Evolutionary conservation across 179 eudicot species (phyloP).

Genomic region (Vitellaria paradoxa): DNA sequence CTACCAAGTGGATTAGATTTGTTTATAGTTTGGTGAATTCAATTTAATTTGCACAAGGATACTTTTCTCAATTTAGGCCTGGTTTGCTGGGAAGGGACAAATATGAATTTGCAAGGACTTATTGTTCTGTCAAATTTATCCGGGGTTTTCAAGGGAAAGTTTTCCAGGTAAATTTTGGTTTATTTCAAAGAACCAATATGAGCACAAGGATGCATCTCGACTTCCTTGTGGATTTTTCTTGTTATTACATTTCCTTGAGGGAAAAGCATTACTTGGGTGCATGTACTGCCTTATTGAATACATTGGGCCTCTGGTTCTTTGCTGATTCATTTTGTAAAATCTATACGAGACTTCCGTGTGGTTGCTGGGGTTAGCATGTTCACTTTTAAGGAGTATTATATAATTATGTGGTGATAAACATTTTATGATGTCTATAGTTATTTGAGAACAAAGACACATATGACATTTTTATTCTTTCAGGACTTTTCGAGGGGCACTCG

Average conservation of each 20-base stretch:
- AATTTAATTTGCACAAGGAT: slow-evolving; percentile 8
- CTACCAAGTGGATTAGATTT: slow-evolving; percentile 7
- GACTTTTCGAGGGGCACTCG: slow-evolving; percentile 88
- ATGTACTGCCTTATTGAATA: background rate
- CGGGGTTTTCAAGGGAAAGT: slow-evolving; percentile 59
- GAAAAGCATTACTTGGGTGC: background rate
- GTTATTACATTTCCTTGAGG: background rate
- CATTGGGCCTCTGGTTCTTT: background rate
- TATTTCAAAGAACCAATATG: background rate
- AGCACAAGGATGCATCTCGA: background rate
- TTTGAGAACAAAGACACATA: background rate
- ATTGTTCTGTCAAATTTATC: slow-evolving; percentile 52
- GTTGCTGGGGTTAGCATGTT: background rate
- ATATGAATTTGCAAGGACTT: slow-evolving; percentile 87
- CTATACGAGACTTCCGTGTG: background rate
- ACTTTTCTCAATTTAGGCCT: slow-evolving; percentile 58
- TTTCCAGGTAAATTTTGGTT: slow-evolving; percentile 48
- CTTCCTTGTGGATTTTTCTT: slow-evolving; percentile 1
- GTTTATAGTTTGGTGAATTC: slow-evolving; percentile 2
- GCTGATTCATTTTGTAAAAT: background rate
- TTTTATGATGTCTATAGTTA: background rate
- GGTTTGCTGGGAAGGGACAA: slow-evolving; percentile 89
- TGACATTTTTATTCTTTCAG: slow-evolving; percentile 35
- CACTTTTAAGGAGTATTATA: background rate
- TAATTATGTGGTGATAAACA: background rate